These are phyloP conservation scores for Epicoccum nigrum DNA, from an alignment of 2,329 filamentous ascomycete genomes.

Conservation along the genomic window DNA sequence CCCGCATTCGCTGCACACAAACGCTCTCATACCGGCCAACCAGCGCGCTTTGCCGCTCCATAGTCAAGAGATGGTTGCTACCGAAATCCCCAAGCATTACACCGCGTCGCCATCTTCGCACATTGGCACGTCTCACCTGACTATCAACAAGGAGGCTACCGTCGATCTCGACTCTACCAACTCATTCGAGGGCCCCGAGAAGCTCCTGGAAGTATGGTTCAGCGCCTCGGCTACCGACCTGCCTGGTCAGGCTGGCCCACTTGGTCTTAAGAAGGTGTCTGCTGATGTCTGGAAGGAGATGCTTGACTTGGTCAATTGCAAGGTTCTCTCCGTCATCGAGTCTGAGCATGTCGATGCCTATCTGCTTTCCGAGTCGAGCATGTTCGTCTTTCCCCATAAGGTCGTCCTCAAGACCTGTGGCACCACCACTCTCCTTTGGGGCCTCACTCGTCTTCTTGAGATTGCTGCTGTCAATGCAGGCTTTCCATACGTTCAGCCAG, in stretches of 20 bases:
- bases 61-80: conserved; percentile 76
- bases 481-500: conserved; percentile 80
- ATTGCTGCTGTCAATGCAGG: conserved; percentile 87
- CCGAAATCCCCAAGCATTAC: conserved; percentile 79
- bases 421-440: conserved; percentile 90
- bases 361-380: conserved; percentile 96
- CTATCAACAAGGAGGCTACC: conserved; percentile 94
- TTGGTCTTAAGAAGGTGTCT: conserved; percentile 84
- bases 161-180: conserved; percentile 92
- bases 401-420: conserved; percentile 98
- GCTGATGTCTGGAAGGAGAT: conserved; percentile 91
- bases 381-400: conserved; percentile 99
- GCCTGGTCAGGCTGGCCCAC: conserved; percentile 70
- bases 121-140: conserved; percentile 84
- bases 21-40: conserved; percentile 12
- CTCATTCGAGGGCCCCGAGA: conserved; percentile 98
- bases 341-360: conserved; percentile 96
- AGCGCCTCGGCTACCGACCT: conserved; percentile 76
- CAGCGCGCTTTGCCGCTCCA: conserved; percentile 32
- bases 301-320: conserved; percentile 98
- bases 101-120: conserved; percentile 79
- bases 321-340: conserved; percentile 91
- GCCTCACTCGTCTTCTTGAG: conserved; percentile 87
- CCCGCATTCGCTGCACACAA: conserved; percentile 15
- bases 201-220: conserved; percentile 98